Evolutionary conservation across 2,329 filamentous ascomycete species (phyloP), one percentile per base, ranked within the genome.

Genomic region (Emmonsia crescens): DNA sequence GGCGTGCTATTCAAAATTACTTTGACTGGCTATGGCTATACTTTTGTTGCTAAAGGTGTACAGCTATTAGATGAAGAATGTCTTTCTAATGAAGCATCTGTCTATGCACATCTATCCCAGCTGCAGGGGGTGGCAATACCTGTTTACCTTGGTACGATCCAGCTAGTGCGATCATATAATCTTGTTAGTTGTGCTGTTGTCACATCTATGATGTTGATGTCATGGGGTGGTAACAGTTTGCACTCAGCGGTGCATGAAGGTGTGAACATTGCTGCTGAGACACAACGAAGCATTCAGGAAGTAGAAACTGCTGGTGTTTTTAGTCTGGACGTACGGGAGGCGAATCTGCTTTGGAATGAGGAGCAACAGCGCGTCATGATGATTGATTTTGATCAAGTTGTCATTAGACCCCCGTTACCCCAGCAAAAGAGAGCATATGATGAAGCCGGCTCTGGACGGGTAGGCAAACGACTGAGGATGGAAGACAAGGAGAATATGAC

Each of bases 201-300:
- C 24, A 55, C 49, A 40, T 36, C 49, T 14, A 60, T 60, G 59
- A 52, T 60, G 59, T 36, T 60, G 3, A 60, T 60, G 59, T 60
- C 59, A 33, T 60, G 59, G 31, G 59, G 14, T 42, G 59, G 59
- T 9, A 31, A 42, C 3, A 49, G 46, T n/a, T 38, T 54, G n/a
- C 46, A 38, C 12, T 36, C 21, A 9, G 10, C 14, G 33, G 14
- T 12, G 2, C 14, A 36, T 31, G 24, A 14, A 10, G 59, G 31
- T 44, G 40, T 57, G 55, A 16, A 40, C 36, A 31, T 44, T 42
- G 55, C 21, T 8, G 31, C 33, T 29, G 19, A 31, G 40, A 31
- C 14, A 5, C 36, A 44, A 19, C 55, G 21, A 19, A 29, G 19
- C 9, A 29, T 44, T 6, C 6, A 42, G 55, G 55, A 40, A 9